Evolutionary conservation across 176 grass and related monocot species (phyloP).

Genomic region (Ensete ventricosum): DNA sequence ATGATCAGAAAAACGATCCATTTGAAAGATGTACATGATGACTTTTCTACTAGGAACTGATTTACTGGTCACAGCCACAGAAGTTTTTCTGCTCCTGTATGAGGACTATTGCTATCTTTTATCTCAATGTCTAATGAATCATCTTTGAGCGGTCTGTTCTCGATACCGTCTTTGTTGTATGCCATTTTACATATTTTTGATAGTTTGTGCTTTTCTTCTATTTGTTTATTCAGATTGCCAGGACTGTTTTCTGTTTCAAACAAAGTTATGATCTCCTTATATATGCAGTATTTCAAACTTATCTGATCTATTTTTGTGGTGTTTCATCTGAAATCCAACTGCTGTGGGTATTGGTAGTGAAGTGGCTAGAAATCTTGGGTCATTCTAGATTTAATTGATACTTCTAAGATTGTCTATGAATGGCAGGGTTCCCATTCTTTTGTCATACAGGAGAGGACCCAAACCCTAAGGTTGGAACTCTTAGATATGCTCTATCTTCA

Average conservation of each 20-base stretch:
- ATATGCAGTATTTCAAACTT: background rate
- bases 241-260: background rate
- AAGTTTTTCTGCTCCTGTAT: background rate
- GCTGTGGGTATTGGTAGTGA: background rate
- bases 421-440: too few species aligned
- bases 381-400: background rate
- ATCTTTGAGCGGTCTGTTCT: background rate
- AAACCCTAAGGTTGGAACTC: too few species aligned
- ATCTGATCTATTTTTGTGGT: background rate
- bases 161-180: background rate
- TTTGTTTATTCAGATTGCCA: too few species aligned
- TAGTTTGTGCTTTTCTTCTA: too few species aligned
- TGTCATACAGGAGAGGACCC: too few species aligned
- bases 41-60: background rate
- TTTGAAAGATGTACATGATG: background rate
- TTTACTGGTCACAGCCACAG: background rate
- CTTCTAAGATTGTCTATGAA: too few species aligned
- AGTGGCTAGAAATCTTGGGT: background rate
- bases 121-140: background rate
- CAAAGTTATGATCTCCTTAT: background rate
- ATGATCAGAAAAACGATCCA: background rate
- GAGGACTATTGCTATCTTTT: background rate
- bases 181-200: background rate
- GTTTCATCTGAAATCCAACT: background rate
- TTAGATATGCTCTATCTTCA: too few species aligned